Conservation (phyloP, 345 rosid species). For the Hibiscus tridactylites region DNA sequence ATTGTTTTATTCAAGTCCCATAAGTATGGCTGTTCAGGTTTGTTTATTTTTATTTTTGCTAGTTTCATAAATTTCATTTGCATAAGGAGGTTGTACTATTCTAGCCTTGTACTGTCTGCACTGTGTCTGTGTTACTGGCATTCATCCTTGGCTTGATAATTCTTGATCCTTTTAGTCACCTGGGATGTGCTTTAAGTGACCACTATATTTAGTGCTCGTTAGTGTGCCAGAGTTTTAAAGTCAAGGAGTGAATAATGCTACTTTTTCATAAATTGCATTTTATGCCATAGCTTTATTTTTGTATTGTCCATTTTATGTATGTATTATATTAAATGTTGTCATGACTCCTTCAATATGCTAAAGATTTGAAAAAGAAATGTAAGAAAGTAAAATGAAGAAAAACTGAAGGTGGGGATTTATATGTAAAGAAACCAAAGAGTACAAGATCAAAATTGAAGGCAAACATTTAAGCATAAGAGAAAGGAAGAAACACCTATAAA, state of each 20-base stretch:
- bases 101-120: neutral
- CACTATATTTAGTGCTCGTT: neutral
- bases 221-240: neutral
- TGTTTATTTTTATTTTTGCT: slow-evolving; percentile 2
- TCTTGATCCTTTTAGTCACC: neutral
- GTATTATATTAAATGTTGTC: neutral
- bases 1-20: slow-evolving; percentile 67
- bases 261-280: neutral
- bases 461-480: neutral
- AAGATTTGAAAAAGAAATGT: neutral
- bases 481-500: neutral
- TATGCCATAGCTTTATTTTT: neutral
- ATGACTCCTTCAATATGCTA: neutral
- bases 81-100: neutral
- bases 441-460: neutral
- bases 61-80: neutral
- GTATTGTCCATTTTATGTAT: neutral
- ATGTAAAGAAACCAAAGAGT: neutral
- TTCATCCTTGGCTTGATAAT: neutral
- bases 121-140: neutral
- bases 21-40: slow-evolving; percentile 84
- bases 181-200: neutral
- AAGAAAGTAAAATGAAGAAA: neutral
- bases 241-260: neutral
- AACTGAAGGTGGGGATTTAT: neutral